A percentile compares a stretch with the other conserved stretches of the same genome.
phyloP scores from a whole-genome alignment of 1,139 yeast species.

The Arxiozyma slooffiae region DNA sequence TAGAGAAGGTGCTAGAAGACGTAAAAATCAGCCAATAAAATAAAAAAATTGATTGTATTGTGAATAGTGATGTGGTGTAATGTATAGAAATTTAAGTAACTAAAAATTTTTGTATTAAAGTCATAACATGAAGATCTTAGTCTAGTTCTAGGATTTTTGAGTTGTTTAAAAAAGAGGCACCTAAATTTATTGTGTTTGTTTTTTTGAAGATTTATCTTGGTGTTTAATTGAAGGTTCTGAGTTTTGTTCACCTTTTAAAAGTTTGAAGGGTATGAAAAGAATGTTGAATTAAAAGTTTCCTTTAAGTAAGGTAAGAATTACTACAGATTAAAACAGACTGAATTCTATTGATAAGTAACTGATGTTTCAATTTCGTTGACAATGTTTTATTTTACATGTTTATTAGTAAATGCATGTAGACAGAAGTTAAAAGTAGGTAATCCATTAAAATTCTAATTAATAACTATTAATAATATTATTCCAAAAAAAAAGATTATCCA shows the following conservation, averaged over 20 bases:
- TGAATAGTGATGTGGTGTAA: background rate
- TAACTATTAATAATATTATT: too few relatives aligned
- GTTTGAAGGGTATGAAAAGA: background rate
- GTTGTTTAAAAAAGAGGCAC: too few relatives aligned
- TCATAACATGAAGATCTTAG: background rate
- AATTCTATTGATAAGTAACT: background rate
- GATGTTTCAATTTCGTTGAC: background rate
- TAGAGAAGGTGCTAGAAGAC: slow-evolving; percentile 65
- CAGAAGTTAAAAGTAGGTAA: background rate
- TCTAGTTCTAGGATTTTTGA: background rate
- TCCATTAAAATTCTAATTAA: background rate
- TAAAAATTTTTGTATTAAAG: background rate
- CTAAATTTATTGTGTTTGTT: too few relatives aligned
- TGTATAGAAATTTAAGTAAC: too few relatives aligned
- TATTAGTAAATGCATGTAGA: background rate
- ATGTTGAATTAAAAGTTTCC: background rate
- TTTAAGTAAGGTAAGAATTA: background rate
- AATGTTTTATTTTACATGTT: background rate
- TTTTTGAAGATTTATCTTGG: too few relatives aligned
- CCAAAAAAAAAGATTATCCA: background rate
- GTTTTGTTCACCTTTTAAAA: background rate
- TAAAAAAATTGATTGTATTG: background rate
- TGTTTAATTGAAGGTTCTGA: background rate
- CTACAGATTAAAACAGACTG: background rate
- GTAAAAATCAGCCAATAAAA: slow-evolving; percentile 20